Evolutionary conservation across 352 stramenopile genomes (phyloP).

Genomic region (Globisporangium takayamanum): DNA sequence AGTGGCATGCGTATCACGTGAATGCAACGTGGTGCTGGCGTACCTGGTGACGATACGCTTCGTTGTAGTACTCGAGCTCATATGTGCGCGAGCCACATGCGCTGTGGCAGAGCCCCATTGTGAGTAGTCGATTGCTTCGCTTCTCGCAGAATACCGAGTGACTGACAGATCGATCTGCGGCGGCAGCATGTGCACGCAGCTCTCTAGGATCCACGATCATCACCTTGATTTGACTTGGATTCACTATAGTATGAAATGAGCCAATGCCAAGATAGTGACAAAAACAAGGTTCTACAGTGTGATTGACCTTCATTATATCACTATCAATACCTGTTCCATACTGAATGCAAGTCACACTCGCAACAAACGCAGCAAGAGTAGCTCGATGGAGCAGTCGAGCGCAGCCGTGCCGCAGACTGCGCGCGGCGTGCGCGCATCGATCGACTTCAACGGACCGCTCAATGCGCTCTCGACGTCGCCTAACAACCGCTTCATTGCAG

Average conservation of each 20-base stretch:
- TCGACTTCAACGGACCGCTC: slow-evolving; percentile 82
- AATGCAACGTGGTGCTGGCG: slow-evolving; percentile 6
- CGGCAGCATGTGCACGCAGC: background rate
- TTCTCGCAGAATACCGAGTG: background rate
- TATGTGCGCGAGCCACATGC: slow-evolving; percentile 35
- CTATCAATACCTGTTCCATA: too few relatives aligned
- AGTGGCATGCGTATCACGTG: background rate
- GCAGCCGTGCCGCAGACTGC: slow-evolving; percentile 12
- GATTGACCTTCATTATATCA: too few relatives aligned
- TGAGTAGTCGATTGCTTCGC: background rate
- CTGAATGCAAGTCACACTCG: background rate
- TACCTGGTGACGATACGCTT: slow-evolving; percentile 35
- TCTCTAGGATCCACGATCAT: slow-evolving; percentile 1
- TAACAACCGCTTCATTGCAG: slow-evolving; percentile 75
- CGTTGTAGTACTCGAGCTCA: slow-evolving; percentile 67
- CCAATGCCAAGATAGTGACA: too few relatives aligned
- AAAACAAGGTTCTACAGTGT: too few relatives aligned
- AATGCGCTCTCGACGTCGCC: slow-evolving; percentile 81
- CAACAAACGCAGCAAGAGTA: background rate
- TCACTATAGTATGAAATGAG: background rate
- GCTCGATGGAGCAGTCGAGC: slow-evolving; percentile 23
- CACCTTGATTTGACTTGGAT: background rate
- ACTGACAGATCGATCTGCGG: too few relatives aligned
- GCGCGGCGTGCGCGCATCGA: slow-evolving; percentile 73
- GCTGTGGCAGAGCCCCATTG: slow-evolving; percentile 57